Base-by-base conservation (phyloP, 2,329 filamentous ascomycete genomes). In the Colletotrichum musicola region DNA sequence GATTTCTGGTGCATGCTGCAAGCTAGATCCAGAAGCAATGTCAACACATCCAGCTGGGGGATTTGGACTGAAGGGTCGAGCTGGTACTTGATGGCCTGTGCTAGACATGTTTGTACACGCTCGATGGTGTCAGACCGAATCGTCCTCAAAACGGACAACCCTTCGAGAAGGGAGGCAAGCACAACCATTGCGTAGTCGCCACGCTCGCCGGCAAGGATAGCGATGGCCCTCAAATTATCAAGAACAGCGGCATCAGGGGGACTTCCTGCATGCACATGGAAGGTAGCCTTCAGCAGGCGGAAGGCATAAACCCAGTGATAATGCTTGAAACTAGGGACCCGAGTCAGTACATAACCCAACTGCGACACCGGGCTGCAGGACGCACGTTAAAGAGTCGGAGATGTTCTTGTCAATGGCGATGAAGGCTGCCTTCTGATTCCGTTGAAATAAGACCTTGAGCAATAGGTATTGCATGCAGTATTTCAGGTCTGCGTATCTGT, bases 401-500 rank as follows among this genome's bases (percentile, higher is more conserved):
- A 94, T 92, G 51, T 91, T 85, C 27, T 86, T 85, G 74, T 95
- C 92, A 16, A 93, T 81, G 0, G 90, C 86, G 71, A 92, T 94
- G 74, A 94, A 83, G 0, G 92, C 91, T 1, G 92, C 92, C 74
- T 92, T 93, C 60, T 88, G 88, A 71, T 89, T 93, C 49, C 89
- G 87, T 73, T 91, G 90, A 72, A 91, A 93, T 65, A 93, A 82
- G 1, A 92, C 86, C 72, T 92, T 90, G 56, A 90, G 85, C 67
- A 92, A 87, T 16, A 94, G 81, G 75, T 93, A 93, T 71, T 93
- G 88, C 86, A 94, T 93, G 70, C 89, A 89, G 78, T 94, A 94
- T 76, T 93, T 94, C 46, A 94, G 79, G 72, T 95, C 92, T 27
- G 81, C 74, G 69, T 89, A 85, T 54, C 86, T 84, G 69, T 88